A percentile compares a stretch with the other conserved stretches of the same genome.
Conservation (phyloP, 768 basidiomycete species). For the Paxillus rubicundulus region DNA sequence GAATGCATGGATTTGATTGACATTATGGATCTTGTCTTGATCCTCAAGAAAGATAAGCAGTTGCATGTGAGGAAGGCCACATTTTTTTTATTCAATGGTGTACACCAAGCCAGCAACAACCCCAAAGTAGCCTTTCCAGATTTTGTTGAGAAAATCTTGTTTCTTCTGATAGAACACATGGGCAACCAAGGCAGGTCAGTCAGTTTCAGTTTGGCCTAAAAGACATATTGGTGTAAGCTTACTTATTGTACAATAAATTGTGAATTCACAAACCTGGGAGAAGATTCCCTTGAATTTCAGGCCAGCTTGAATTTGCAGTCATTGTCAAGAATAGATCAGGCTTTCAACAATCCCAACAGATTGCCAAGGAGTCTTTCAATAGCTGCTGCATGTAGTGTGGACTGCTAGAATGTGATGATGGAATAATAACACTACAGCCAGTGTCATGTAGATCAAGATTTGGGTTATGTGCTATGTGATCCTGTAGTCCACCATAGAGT, state of each 20-base stretch:
- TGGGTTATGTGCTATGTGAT: constrained; percentile 16
- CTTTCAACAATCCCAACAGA: too few species aligned
- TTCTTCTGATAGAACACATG: constrained; percentile 46
- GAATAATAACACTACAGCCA: constrained; percentile 33
- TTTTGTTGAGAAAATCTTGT: constrained; percentile 32
- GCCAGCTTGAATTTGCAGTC: too few species aligned
- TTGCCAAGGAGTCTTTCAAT: too few species aligned
- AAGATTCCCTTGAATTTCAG: too few species aligned
- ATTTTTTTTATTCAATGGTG: constrained; percentile 58
- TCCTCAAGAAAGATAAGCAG: constrained; percentile 47
- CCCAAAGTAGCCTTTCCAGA: constrained; percentile 44
- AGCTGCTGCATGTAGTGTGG: too few species aligned
- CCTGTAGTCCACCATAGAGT: too few species aligned
- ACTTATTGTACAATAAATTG: too few species aligned
- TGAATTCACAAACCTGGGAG: too few species aligned
- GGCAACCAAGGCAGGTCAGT: constrained; percentile 47
- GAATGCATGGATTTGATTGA: constrained; percentile 43
- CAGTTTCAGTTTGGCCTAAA: constrained; percentile 35
- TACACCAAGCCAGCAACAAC: too few species aligned
- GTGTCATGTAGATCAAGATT: constrained; percentile 27
- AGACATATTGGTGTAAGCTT: background rate
- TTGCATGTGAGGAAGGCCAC: constrained; percentile 55
- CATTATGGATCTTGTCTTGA: constrained; percentile 32
- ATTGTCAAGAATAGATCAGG: too few species aligned
- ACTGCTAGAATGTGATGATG: too few species aligned